A percentile compares a stretch with the other conserved stretches of the same genome.
phyloP scores from a whole-genome alignment of 768 basidiomycete genomes.

The Boletellus ananiceps region DNA sequence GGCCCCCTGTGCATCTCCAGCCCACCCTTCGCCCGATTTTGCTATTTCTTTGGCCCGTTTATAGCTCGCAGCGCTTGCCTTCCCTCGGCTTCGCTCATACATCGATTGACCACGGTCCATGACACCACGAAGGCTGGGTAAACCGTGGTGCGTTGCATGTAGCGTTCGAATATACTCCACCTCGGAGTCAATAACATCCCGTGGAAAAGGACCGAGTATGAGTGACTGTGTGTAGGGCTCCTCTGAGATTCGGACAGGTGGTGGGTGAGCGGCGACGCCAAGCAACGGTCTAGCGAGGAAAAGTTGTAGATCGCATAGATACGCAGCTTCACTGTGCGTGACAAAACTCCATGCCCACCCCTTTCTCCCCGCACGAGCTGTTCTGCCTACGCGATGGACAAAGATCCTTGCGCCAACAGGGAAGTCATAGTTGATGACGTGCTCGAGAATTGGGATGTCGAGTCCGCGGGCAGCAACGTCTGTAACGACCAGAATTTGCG shows the following conservation, averaged over 20 bases:
- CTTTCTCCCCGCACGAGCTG: constrained; percentile 89
- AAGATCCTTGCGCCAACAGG: constrained; percentile 92
- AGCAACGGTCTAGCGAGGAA: constrained; percentile 81
- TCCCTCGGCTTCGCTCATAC: constrained; percentile 92
- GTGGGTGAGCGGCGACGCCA: constrained; percentile 33
- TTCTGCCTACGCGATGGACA: constrained; percentile 94
- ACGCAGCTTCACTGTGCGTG: constrained; percentile 80
- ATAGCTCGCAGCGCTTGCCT: constrained; percentile 82
- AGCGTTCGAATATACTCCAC: constrained; percentile 72
- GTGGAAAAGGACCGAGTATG: constrained; percentile 78
- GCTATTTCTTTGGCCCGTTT: constrained; percentile 85
- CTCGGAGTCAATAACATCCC: constrained; percentile 76
- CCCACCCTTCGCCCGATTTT: constrained; percentile 64
- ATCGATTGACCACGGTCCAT: constrained; percentile 87
- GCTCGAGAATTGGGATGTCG: constrained; percentile 93
- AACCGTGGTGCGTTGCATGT: constrained; percentile 57
- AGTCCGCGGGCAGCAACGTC: constrained; percentile 98
- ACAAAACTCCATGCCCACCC: constrained; percentile 98
- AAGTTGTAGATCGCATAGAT: constrained; percentile 87
- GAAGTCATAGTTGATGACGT: constrained; percentile 98
- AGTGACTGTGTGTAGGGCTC: constrained; percentile 67
- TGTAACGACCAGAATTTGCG: constrained; percentile 89
- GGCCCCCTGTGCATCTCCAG: constrained; percentile 52
- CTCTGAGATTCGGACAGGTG: constrained; percentile 43
- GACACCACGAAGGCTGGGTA: constrained; percentile 68